Conservation (phyloP, 176 grass and related monocot genomes). For the Paspalum notatum region DNA sequence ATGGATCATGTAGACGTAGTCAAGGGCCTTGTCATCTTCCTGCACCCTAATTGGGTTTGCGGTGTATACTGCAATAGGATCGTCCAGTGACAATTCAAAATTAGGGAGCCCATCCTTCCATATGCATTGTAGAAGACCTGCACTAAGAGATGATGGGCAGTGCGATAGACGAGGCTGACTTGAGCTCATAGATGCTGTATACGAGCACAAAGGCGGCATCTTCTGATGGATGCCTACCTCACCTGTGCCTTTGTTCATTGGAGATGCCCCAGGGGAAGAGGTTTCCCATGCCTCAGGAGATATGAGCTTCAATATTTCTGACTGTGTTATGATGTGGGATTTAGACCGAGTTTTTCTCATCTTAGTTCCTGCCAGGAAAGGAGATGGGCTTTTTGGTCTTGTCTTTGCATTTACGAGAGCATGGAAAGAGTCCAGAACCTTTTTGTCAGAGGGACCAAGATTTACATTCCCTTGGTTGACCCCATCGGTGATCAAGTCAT, state of each 20-base stretch:
- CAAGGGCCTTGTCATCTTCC: conserved; percentile 35
- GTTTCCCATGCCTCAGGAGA: conserved; percentile 50
- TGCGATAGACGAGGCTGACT: conserved; percentile 39
- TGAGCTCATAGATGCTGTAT: conserved; percentile 15
- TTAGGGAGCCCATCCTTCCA: conserved; percentile 71
- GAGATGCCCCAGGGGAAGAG: conserved; percentile 14
- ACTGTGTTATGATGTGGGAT: conserved; percentile 49
- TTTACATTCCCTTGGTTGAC: conserved; percentile 35
- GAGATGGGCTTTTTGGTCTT: conserved; percentile 37
- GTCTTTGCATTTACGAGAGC: conserved; percentile 52
- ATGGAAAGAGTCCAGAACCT: conserved; percentile 68
- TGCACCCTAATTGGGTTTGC: conserved; percentile 54
- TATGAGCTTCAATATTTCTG: conserved; percentile 54
- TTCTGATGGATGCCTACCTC: conserved; percentile 23
- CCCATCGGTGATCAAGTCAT: conserved; percentile 53
- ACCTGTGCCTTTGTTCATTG: conserved; percentile 25
- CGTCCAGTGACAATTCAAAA: conserved; percentile 66
- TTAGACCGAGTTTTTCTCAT: conserved; percentile 42
- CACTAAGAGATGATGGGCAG: conserved; percentile 45
- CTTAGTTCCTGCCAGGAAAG: conserved; percentile 44
- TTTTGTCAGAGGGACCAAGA: conserved; percentile 54
- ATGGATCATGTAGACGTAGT: conserved; percentile 74
- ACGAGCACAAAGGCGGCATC: conserved; percentile 41
- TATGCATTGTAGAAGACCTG: conserved; percentile 61
- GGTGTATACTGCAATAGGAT: conserved; percentile 50